Conservation (phyloP, 805 yeast genomes). For the Starmerella bombi region DNA sequence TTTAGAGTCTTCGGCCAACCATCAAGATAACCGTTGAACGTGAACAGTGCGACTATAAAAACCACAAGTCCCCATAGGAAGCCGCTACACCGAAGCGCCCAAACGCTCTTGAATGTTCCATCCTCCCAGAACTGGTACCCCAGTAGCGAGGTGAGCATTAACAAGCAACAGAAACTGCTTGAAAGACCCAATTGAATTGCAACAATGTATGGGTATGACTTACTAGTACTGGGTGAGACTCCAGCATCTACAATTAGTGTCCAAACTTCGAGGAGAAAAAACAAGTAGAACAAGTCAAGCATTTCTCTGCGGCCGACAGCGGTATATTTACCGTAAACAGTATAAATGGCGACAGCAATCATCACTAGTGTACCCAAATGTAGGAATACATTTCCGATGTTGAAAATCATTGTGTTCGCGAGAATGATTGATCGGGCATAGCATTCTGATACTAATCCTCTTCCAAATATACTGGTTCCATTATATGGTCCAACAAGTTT, state of each 20-base stretch:
- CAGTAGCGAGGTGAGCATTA: constrained; percentile 61
- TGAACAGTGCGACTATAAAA: constrained; percentile 54
- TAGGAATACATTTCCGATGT: constrained; percentile 74
- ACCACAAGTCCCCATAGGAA: constrained; percentile 46
- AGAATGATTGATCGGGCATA: constrained; percentile 75
- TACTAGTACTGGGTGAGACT: constrained; percentile 74
- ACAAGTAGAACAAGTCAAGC: constrained; percentile 53
- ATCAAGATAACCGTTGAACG: constrained; percentile 47
- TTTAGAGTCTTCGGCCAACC: constrained; percentile 32
- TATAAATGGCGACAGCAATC: constrained; percentile 56
- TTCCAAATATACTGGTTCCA: constrained; percentile 19
- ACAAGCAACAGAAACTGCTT: constrained; percentile 55
- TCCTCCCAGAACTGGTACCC: constrained; percentile 93
- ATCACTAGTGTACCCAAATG: constrained; percentile 62
- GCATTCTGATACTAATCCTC: constrained; percentile 64
- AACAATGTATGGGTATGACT: constrained; percentile 67
- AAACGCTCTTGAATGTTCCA: constrained; percentile 58
- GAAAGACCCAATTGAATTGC: constrained; percentile 65
- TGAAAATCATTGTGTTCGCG: constrained; percentile 84
- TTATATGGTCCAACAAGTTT: constrained; percentile 48
- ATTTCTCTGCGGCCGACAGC: constrained; percentile 89
- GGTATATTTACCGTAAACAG: constrained; percentile 73
- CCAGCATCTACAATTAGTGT: constrained; percentile 82
- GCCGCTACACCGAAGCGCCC: constrained; percentile 41
- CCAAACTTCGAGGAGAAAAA: constrained; percentile 44